These are phyloP conservation scores for Capsicum chinense DNA, from an alignment of 257 asterid species.

Conservation along the genomic window DNA sequence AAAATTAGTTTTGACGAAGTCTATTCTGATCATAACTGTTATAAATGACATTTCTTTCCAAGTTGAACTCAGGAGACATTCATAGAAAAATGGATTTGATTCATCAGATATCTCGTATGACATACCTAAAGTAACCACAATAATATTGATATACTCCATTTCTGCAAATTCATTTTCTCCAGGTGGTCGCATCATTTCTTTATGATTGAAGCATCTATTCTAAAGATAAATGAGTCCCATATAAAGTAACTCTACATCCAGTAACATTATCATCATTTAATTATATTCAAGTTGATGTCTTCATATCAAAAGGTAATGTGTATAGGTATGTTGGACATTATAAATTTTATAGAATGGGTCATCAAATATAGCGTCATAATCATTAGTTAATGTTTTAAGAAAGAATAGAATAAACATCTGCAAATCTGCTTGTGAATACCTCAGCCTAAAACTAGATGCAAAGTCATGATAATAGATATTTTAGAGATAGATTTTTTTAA, in stretches of 20 bases:
- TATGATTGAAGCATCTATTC: slow-evolving; percentile 87
- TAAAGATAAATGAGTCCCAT: slow-evolving; percentile 85
- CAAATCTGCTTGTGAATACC: too few species aligned
- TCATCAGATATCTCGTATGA: slow-evolving; percentile 68
- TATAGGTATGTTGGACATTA: neutral
- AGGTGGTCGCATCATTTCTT: slow-evolving; percentile 41
- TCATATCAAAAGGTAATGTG: neutral
- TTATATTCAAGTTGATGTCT: neutral
- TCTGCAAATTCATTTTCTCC: slow-evolving; percentile 86
- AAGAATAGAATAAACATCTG: too few species aligned
- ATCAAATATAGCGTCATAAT: slow-evolving; percentile 69
- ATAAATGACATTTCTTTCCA: slow-evolving; percentile 63
- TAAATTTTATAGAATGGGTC: slow-evolving; percentile 52
- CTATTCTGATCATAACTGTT: slow-evolving; percentile 86
- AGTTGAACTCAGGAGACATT: slow-evolving; percentile 55
- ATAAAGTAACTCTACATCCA: slow-evolving; percentile 76
- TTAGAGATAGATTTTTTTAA: too few species aligned
- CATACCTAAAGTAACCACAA: slow-evolving; percentile 74
- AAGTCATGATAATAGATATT: too few species aligned
- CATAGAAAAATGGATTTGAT: slow-evolving; percentile 78
- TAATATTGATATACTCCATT: slow-evolving; percentile 79
- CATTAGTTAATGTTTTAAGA: neutral
- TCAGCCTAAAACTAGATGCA: too few species aligned
- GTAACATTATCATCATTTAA: slow-evolving; percentile 3
- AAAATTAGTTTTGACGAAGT: slow-evolving; percentile 31